phyloP scores from a whole-genome alignment of 257 asterid genomes.

The Jacaranda mimosifolia region DNA sequence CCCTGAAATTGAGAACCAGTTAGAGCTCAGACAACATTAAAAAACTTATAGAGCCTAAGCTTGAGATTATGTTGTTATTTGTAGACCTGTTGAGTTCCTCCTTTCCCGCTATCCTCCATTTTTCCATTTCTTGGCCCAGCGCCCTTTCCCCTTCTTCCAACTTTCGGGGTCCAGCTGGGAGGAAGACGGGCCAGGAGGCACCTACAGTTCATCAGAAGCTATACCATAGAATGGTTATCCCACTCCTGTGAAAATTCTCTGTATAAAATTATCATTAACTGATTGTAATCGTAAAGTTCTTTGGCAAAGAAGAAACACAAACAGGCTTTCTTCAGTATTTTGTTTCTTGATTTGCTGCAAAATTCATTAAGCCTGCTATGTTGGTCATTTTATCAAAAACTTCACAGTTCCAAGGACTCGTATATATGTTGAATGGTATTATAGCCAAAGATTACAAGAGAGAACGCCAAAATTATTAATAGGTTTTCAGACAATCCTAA shows the following conservation, averaged over 20 bases:
- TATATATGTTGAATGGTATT: too few species aligned
- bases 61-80: not conserved
- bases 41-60: not conserved
- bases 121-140: not conserved
- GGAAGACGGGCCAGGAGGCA: not conserved
- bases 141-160: not conserved
- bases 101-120: not conserved
- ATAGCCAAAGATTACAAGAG: too few species aligned
- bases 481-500: too few species aligned
- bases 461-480: too few species aligned
- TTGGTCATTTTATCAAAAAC: too few species aligned
- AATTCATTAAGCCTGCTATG: too few species aligned
- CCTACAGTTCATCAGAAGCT: constrained; percentile 17
- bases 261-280: not conserved
- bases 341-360: too few species aligned
- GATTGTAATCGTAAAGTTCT: not conserved
- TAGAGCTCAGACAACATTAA: not conserved
- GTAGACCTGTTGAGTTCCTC: constrained; percentile 3
- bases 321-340: not conserved
- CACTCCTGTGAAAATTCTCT: not conserved
- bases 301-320: not conserved
- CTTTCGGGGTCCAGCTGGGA: not conserved
- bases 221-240: not conserved
- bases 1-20: not conserved
- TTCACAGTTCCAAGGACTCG: too few species aligned